Evolutionary conservation across 164 flowering plant genomes (phyloP).

Genomic region (Pachysandra terminalis): DNA sequence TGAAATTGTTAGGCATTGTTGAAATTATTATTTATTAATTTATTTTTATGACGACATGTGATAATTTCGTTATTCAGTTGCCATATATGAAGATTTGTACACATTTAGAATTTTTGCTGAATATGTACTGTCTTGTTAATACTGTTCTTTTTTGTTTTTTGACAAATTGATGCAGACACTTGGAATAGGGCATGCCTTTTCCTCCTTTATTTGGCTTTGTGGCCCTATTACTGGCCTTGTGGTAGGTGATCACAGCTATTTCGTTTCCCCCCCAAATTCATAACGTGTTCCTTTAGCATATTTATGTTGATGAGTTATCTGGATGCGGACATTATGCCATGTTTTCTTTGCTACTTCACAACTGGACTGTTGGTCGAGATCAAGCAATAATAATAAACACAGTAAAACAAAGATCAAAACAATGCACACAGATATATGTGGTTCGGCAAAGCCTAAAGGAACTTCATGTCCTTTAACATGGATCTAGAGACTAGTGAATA

Average conservation of each 20-base stretch:
- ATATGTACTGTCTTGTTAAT: neutral
- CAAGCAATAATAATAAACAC: no score
- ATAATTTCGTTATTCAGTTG: neutral
- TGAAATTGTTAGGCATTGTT: neutral
- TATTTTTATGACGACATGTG: neutral
- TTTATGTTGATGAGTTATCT: neutral
- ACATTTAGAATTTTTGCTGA: neutral
- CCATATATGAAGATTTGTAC: neutral
- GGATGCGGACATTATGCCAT: no score
- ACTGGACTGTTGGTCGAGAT: no score
- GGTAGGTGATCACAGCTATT: conserved; percentile 51
- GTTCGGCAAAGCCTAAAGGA: no score
- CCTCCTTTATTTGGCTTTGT: conserved; percentile 98
- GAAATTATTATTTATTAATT: no score
- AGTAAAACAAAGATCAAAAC: no score
- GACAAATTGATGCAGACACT: conserved; percentile 75
- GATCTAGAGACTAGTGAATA: no score
- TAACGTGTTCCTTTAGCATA: neutral
- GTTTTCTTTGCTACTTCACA: no score
- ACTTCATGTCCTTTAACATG: no score
- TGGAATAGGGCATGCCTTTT: conserved; percentile 91
- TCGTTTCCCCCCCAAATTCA: neutral
- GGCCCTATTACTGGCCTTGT: conserved; percentile 99
- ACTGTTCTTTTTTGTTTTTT: conserved; percentile 2
- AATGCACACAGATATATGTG: no score